Conservation (phyloP, 2,329 filamentous ascomycete species). For the Cladosporium sp. region DNA sequence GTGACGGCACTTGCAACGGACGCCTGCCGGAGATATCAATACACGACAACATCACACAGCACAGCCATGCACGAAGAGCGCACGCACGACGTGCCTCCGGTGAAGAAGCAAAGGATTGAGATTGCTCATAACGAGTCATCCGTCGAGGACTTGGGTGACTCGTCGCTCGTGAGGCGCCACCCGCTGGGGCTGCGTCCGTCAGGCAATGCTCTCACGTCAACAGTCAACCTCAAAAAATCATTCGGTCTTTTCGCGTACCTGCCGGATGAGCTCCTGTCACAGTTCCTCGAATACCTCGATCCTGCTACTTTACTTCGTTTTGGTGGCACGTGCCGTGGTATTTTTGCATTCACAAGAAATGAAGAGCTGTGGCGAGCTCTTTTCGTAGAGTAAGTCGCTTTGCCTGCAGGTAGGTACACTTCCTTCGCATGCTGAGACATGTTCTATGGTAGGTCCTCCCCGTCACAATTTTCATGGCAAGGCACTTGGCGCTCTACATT, state of each 20-base stretch:
- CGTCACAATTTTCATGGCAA: conserved; percentile 59
- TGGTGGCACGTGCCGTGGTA: conserved; percentile 74
- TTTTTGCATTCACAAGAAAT: conserved; percentile 77
- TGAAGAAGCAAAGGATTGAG: conserved; percentile 20
- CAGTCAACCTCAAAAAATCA: conserved; percentile 61
- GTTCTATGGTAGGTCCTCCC: conserved; percentile 38
- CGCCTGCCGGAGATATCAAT: background rate
- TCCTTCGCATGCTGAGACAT: conserved; percentile 24
- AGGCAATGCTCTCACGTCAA: conserved; percentile 72
- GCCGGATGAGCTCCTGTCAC: conserved; percentile 75
- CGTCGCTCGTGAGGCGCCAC: conserved; percentile 62
- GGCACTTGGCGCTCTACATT: conserved; percentile 82
- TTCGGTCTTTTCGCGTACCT: conserved; percentile 64
- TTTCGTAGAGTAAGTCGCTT: conserved; percentile 71
- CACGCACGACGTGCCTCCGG: conserved; percentile 13
- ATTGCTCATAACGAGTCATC: conserved; percentile 15
- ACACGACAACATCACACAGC: background rate
- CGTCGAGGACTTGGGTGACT: conserved; percentile 29
- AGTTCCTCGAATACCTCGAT: conserved; percentile 73
- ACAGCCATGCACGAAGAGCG: conserved; percentile 7
- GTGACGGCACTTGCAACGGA: background rate
- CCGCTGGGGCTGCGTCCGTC: conserved; percentile 80
- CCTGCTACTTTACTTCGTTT: conserved; percentile 58
- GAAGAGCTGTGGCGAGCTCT: conserved; percentile 88
- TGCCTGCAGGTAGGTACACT: conserved; percentile 12